Conservation (phyloP, 768 basidiomycete genomes). For the Suillus lakei region DNA sequence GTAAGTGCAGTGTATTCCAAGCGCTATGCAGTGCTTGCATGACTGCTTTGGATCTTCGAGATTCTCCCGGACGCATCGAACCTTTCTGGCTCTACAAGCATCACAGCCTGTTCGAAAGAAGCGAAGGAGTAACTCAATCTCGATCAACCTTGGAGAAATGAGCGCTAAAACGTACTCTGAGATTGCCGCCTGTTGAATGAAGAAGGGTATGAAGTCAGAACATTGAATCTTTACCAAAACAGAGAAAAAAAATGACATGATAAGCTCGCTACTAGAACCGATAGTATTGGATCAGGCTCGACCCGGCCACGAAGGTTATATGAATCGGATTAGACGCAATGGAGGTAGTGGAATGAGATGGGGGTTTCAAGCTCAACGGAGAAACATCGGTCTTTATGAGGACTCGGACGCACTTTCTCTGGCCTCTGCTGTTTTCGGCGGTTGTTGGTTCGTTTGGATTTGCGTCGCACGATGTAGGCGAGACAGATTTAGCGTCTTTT, state of each 20-base stretch:
- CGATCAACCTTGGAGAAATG: conserved; percentile 21
- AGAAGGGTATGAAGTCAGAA: conserved; percentile 37
- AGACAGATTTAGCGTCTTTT: conserved; percentile 65
- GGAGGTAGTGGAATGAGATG: conserved; percentile 32
- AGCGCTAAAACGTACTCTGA: conserved; percentile 61
- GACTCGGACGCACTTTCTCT: conserved; percentile 77
- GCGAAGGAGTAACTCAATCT: conserved; percentile 25
- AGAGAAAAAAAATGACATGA: conserved; percentile 45
- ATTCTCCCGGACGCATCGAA: conserved; percentile 81
- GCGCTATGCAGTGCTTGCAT: conserved; percentile 86
- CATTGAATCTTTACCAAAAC: conserved; percentile 30
- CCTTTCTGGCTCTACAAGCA: conserved; percentile 86
- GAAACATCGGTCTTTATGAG: conserved; percentile 56
- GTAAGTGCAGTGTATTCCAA: conserved; percentile 86
- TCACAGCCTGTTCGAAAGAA: conserved; percentile 65
- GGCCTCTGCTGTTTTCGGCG: conserved; percentile 75
- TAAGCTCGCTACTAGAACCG: conserved; percentile 20
- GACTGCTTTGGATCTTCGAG: conserved; percentile 76
- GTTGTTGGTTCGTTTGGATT: conserved; percentile 51
- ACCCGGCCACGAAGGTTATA: conserved; percentile 44
- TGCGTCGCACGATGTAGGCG: conserved; percentile 69
- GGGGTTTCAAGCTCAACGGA: conserved; percentile 42
- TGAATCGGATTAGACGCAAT: conserved; percentile 37
- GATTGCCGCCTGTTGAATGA: conserved; percentile 71
- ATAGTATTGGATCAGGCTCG: conserved; percentile 24